These are phyloP conservation scores for Chamaecrista fasciculata DNA, from an alignment of 306 rosid genomes.

Conservation along the genomic window DNA sequence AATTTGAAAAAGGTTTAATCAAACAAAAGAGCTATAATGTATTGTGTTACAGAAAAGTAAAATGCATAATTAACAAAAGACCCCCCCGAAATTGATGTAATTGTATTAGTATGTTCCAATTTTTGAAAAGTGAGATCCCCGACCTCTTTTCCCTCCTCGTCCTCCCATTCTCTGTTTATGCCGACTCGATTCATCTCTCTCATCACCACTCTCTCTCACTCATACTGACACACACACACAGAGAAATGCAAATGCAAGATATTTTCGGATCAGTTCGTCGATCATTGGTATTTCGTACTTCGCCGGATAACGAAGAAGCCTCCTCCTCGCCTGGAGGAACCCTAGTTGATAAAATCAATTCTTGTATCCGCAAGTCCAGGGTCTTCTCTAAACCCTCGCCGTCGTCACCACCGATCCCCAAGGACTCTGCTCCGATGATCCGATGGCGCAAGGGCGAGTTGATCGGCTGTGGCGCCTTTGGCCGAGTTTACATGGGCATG, in stretches of 20 bases:
- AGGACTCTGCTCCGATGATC: constrained; percentile 58
- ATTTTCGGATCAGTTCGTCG: constrained; percentile 96
- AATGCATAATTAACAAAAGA: constrained; percentile 12
- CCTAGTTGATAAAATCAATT: constrained; percentile 76
- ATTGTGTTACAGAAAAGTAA: not conserved
- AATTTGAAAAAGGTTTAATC: not conserved
- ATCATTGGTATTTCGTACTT: constrained; percentile 83
- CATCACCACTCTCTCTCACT: not conserved
- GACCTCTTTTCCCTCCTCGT: constrained; percentile 51
- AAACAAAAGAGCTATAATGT: no score
- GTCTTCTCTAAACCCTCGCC: constrained; percentile 71
- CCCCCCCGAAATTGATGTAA: not conserved
- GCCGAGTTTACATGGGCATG: constrained; percentile 99
- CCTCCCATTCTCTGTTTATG: constrained; percentile 28
- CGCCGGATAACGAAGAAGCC: constrained; percentile 59
- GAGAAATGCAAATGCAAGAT: constrained; percentile 67
- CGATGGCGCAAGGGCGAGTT: constrained; percentile 99
- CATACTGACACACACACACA: not conserved
- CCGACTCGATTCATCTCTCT: constrained; percentile 35
- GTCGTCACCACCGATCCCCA: constrained; percentile 39
- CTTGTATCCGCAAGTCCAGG: constrained; percentile 77
- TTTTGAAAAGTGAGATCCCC: constrained; percentile 48
- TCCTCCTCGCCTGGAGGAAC: constrained; percentile 52
- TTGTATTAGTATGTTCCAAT: not conserved
- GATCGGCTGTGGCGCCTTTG: constrained; percentile 98